Conservation (phyloP, 176 grass and related monocot species). For the Aegilops longissima region DNA sequence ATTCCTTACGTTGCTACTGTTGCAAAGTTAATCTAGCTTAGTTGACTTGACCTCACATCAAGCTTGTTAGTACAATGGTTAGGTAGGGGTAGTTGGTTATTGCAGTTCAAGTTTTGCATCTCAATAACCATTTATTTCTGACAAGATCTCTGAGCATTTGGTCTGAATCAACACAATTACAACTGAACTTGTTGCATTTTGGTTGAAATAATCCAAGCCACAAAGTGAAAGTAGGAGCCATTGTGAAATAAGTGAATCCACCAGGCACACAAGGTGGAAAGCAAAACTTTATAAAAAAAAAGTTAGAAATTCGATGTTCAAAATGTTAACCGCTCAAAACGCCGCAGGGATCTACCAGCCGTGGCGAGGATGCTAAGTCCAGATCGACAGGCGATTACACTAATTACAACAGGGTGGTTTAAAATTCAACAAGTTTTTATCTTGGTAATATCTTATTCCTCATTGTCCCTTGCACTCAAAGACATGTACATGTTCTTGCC, state of each 20-base stretch:
- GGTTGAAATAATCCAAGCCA: not conserved
- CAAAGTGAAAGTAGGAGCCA: not conserved
- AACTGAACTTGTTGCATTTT: not conserved
- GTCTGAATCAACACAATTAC: not conserved
- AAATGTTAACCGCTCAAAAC: constrained; percentile 21
- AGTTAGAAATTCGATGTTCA: not conserved
- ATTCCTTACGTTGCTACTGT: not conserved
- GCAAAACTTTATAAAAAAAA: not conserved
- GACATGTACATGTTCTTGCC: constrained; percentile 70
- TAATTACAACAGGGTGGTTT: not conserved
- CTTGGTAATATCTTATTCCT: constrained; percentile 51
- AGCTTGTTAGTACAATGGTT: not conserved
- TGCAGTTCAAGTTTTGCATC: constrained; percentile 4
- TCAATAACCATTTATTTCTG: not conserved
- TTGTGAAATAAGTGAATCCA: constrained; percentile 23
- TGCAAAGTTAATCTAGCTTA: constrained; percentile 20
- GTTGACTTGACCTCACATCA: constrained; percentile 34
- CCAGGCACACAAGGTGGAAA: not conserved
- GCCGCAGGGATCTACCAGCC: constrained; percentile 25
- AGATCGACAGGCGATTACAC: constrained; percentile 2
- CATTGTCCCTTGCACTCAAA: constrained; percentile 86
- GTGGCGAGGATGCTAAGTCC: constrained; percentile 31
- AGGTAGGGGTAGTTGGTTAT: not conserved
- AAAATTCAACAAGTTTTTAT: constrained; percentile 28
- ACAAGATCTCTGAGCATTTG: not conserved